phyloP scores from a whole-genome alignment of 1,284 basidiomycete genomes.

The Albatrellus sp. region DNA sequence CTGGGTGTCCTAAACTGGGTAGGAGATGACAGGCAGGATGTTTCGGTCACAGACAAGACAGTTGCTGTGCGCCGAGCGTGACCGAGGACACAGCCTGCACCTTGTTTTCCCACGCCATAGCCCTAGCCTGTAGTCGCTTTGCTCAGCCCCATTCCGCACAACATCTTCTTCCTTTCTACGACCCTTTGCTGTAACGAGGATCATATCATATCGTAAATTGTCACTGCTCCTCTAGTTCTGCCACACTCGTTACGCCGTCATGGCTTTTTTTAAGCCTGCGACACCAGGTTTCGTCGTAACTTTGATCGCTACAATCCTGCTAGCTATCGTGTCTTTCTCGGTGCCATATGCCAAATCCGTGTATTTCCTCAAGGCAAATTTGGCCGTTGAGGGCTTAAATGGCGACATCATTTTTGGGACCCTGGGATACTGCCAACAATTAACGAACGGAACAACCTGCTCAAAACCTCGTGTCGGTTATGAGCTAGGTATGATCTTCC shows the following conservation, averaged over 20 bases:
- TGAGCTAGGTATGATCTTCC: constrained; percentile 51
- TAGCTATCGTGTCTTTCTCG: constrained; percentile 72
- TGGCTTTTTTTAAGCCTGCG: constrained; percentile 30
- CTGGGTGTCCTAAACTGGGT: constrained; percentile 17
- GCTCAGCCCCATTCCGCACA: too few species aligned
- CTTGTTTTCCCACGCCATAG: too few species aligned
- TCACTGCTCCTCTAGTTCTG: too few species aligned
- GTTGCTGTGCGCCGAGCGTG: too few species aligned
- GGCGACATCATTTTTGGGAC: constrained; percentile 74
- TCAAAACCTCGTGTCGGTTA: constrained; percentile 74
- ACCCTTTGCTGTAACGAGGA: too few species aligned
- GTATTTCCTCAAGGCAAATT: constrained; percentile 71
- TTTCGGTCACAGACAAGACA: too few species aligned
- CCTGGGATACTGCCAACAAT: constrained; percentile 68
- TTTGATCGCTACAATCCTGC: constrained; percentile 57
- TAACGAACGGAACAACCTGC: constrained; percentile 50
- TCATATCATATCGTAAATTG: too few species aligned
- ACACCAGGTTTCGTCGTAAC: constrained; percentile 80
- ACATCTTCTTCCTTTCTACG: too few species aligned
- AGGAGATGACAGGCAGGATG: too few species aligned
- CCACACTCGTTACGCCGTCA: too few species aligned
- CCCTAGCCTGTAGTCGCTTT: too few species aligned
- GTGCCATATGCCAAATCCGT: constrained; percentile 77
- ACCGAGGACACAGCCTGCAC: too few species aligned
- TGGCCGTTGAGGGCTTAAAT: constrained; percentile 32